These are phyloP conservation scores for Sporisorium scitamineum DNA, from an alignment of 1,284 basidiomycete genomes.

Conservation along the genomic window DNA sequence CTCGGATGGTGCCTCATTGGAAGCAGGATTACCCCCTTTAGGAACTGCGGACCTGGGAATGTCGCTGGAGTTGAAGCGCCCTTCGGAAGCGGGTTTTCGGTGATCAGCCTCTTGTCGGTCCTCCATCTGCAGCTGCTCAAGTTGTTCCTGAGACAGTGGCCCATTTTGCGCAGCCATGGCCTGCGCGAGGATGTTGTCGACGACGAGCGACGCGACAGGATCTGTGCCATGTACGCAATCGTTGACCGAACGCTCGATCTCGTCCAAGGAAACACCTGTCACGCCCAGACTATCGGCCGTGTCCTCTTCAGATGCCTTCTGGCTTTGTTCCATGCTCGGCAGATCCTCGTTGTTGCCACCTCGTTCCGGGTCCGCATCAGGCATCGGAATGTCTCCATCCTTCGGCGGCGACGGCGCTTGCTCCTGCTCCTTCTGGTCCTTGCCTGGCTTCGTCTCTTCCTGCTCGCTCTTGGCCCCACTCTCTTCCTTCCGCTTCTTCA, in stretches of 20 bases:
- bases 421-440: conserved; percentile 3
- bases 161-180: not conserved
- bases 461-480: conserved; percentile 10
- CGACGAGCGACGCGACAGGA: not conserved
- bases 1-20: not conserved
- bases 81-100: not conserved
- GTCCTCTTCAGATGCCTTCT: not conserved
- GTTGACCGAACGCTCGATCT: conserved; percentile 6
- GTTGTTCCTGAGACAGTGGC: conserved; percentile 9
- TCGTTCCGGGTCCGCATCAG: conserved; percentile 1
- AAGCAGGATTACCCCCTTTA: not conserved
- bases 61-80: not conserved
- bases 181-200: conserved; percentile 9
- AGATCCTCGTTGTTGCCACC: not conserved
- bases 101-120: not conserved
- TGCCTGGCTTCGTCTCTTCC: not conserved
- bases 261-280: not conserved
- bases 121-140: not conserved
- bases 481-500: conserved; percentile 8
- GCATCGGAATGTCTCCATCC: conserved; percentile 5
- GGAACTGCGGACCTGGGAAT: not conserved
- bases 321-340: not conserved
- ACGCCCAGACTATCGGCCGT: not conserved
- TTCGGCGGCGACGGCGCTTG: not conserved
- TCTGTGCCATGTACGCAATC: conserved; percentile 5